Evolutionary conservation across 345 rosid species (phyloP).

Genomic region (Hevea brasiliensis): DNA sequence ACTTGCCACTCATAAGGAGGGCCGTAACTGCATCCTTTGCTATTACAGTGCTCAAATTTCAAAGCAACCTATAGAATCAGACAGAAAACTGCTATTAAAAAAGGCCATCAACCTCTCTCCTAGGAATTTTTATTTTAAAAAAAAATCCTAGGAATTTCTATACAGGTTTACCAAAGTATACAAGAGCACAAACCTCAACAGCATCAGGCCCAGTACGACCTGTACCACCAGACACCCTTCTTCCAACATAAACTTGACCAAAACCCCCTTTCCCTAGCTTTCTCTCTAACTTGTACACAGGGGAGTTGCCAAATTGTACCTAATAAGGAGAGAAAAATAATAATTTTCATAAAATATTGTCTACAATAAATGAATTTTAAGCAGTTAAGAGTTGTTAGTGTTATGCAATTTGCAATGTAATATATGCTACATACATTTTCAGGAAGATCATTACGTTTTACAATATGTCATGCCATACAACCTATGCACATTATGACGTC

Average conservation of each 20-base stretch:
- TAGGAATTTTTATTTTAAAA: not conserved
- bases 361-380: not conserved
- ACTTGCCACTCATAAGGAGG: slow-evolving; percentile 99
- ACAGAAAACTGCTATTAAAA: not conserved
- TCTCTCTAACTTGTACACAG: slow-evolving; percentile 25
- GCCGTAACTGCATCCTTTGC: slow-evolving; percentile 93
- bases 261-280: slow-evolving; percentile 32
- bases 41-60: slow-evolving; percentile 86
- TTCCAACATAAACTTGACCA: slow-evolving; percentile 33
- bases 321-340: not conserved
- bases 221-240: slow-evolving; percentile 19
- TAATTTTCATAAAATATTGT: not conserved
- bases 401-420: not conserved
- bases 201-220: slow-evolving; percentile 28
- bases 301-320: slow-evolving; percentile 27
- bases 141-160: not conserved
- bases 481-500: not conserved
- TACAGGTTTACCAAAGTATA: not conserved
- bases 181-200: slow-evolving; percentile 22
- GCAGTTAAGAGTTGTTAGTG: not conserved
- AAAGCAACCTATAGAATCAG: slow-evolving; percentile 62
- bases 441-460: not conserved
- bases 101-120: not conserved
- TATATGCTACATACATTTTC: not conserved
- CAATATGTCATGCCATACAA: not conserved